phyloP scores from a whole-genome alignment of 352 stramenopile genomes.

The Aphanomyces invadans region DNA sequence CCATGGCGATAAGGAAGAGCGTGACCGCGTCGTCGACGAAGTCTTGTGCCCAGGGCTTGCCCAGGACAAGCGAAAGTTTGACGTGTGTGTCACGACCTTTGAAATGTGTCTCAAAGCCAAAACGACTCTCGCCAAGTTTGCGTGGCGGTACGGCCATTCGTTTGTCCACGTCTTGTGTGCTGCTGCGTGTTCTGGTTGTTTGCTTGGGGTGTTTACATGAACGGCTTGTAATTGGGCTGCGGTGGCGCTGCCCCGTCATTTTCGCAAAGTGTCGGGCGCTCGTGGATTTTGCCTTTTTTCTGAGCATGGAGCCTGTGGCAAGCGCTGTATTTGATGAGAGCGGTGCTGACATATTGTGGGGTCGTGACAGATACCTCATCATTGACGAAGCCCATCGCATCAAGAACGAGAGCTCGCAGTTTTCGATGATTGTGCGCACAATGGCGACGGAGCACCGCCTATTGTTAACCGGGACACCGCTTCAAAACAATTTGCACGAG shows the following conservation, averaged over 20 bases:
- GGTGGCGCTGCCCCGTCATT: no score
- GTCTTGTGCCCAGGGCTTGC: constrained; percentile 80
- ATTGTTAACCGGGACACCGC: constrained; percentile 90
- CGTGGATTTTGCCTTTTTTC: no score
- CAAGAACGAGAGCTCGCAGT: constrained; percentile 85
- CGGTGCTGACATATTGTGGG: no score
- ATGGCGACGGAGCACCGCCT: constrained; percentile 79
- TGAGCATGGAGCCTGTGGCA: no score
- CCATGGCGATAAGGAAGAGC: constrained; percentile 87
- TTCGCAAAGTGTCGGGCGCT: no score
- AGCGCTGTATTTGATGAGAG: no score
- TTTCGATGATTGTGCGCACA: constrained; percentile 78
- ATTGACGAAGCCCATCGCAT: constrained; percentile 86
- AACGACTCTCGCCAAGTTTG: constrained; percentile 82
- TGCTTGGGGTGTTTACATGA: no score
- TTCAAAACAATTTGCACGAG: constrained; percentile 95
- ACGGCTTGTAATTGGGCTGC: no score
- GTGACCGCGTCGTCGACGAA: constrained; percentile 76
- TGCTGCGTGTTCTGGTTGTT: no score
- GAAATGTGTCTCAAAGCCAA: constrained; percentile 92
- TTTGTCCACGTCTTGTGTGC: neutral
- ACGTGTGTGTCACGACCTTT: constrained; percentile 96
- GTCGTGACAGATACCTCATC: constrained; percentile 43
- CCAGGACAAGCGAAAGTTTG: constrained; percentile 91
- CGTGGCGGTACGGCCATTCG: constrained; percentile 58